Conservation (phyloP, 345 rosid genomes). For the Gossypium arboreum region DNA sequence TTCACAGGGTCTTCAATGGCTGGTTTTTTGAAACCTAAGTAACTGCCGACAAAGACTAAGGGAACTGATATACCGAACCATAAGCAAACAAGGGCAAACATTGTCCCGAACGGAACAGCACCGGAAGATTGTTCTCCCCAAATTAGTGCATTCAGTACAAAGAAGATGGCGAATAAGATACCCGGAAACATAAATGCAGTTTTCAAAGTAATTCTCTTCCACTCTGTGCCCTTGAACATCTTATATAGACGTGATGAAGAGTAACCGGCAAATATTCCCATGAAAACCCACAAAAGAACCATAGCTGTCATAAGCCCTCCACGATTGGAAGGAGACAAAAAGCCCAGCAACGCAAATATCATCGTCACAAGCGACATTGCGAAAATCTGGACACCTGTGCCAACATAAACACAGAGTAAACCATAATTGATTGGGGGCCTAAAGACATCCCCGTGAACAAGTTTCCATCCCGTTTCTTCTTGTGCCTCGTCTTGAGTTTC, state of each 20-base stretch:
- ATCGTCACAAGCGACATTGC: conserved; percentile 92
- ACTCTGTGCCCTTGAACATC: conserved; percentile 92
- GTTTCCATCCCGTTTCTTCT: conserved; percentile 99
- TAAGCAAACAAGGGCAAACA: conserved; percentile 91
- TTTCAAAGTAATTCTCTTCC: conserved; percentile 91
- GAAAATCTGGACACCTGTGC: conserved; percentile 92
- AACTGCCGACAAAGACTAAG: conserved; percentile 89
- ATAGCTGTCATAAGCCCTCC: conserved; percentile 99
- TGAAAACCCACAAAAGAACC: conserved; percentile 98
- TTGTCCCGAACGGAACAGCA: conserved; percentile 93
- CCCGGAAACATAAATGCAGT: conserved; percentile 96
- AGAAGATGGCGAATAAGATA: conserved; percentile 73
- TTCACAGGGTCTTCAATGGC: conserved; percentile 87
- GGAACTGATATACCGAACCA: conserved; percentile 99
- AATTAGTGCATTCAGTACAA: conserved; percentile 78
- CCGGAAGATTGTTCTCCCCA: conserved; percentile 98
- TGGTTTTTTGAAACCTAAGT: conserved; percentile 90
- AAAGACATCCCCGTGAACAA: conserved; percentile 93
- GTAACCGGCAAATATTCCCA: conserved; percentile 94
- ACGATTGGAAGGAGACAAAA: conserved; percentile 92
- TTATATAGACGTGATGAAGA: conserved; percentile 83
- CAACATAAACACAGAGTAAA: conserved; percentile 83
- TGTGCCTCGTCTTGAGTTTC: conserved; percentile 99
- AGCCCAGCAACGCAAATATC: conserved; percentile 92
- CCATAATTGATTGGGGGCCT: conserved; percentile 82